phyloP scores from a whole-genome alignment of 257 asterid genomes.

The Scutellaria minor region DNA sequence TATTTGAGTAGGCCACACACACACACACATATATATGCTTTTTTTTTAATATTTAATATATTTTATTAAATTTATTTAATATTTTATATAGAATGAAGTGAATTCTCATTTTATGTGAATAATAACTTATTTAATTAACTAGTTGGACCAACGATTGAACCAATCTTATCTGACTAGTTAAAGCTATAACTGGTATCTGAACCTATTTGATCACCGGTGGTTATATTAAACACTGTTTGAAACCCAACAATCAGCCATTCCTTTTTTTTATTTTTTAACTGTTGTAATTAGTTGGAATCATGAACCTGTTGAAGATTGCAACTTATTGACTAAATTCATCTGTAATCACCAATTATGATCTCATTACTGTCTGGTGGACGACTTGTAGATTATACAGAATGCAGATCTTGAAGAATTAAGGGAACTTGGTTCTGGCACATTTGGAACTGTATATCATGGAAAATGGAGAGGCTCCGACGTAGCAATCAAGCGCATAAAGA shows the following conservation, averaged over 20 bases:
- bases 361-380: conserved; percentile 33
- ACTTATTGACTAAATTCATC: not conserved
- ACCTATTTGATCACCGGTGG: not conserved
- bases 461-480: conserved; percentile 75
- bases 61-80: not conserved
- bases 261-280: not conserved
- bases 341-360: conserved; percentile 24
- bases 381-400: conserved; percentile 47
- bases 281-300: not conserved
- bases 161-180: not conserved
- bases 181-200: not conserved
- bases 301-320: conserved; percentile 18
- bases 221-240: not conserved
- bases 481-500: conserved; percentile 85
- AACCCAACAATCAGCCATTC: conserved; percentile 13
- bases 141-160: not conserved
- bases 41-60: not conserved
- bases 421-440: conserved; percentile 59
- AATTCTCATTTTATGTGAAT: not conserved
- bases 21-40: not conserved
- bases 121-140: not conserved
- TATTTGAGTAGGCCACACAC: not conserved
- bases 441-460: conserved; percentile 56
- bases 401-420: conserved; percentile 51
- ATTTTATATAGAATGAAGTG: not conserved